Evolutionary conservation across 75 land plant species (phyloP).

Genomic region (Ceratopteris richardii): DNA sequence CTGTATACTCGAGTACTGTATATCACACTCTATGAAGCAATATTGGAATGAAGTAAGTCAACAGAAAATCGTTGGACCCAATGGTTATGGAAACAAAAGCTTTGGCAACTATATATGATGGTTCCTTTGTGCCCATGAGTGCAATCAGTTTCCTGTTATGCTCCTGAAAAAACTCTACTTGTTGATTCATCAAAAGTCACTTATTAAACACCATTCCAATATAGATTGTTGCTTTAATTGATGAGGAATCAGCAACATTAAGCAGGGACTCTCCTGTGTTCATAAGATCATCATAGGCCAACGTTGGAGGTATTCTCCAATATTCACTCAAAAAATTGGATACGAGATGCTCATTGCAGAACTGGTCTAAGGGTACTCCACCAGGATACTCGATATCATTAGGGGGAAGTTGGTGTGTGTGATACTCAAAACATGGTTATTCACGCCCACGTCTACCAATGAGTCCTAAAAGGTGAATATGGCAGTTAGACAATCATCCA

Average conservation of each 20-base stretch:
- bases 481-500: neutral
- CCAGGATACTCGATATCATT: slow-evolving; percentile 22
- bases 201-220: slow-evolving; percentile 39
- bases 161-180: slow-evolving; percentile 42
- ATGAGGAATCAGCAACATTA: slow-evolving; percentile 42
- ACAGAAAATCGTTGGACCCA: slow-evolving; percentile 69
- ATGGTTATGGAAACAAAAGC: slow-evolving; percentile 39
- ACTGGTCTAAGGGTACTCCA: slow-evolving; percentile 30
- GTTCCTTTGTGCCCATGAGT: slow-evolving; percentile 27
- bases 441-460: slow-evolving; percentile 27
- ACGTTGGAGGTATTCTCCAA: slow-evolving; percentile 5
- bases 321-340: slow-evolving; percentile 16
- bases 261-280: slow-evolving; percentile 23
- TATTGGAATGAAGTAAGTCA: slow-evolving; percentile 54
- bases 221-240: slow-evolving; percentile 44
- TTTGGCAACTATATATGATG: slow-evolving; percentile 24
- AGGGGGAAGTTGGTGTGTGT: slow-evolving; percentile 23
- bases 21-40: neutral
- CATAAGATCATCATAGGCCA: slow-evolving; percentile 12
- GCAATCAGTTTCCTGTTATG: slow-evolving; percentile 33
- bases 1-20: slow-evolving; percentile 9
- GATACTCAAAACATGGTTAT: slow-evolving; percentile 16
- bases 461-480: slow-evolving; percentile 41
- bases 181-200: slow-evolving; percentile 36
- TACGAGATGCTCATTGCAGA: slow-evolving; percentile 37